Base-by-base conservation (phyloP, 257 asterid species). In the Thymus mandschuricus region DNA sequence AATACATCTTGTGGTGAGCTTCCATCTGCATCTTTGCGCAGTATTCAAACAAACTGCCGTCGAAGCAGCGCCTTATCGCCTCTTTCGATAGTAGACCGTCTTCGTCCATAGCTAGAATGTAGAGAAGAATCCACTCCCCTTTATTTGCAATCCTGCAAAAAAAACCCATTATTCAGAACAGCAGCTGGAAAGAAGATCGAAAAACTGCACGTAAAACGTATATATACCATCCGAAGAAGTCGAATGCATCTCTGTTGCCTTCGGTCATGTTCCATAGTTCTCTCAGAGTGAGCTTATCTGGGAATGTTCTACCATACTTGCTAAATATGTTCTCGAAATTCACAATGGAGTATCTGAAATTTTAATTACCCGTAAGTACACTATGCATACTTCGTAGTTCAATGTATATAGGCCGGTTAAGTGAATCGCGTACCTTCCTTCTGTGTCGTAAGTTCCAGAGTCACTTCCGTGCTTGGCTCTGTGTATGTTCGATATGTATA, bases 211-310 rank as follows among this genome's bases (percentile, higher is more conserved):
- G 29, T 35, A 28, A 9, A 72, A 31, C 34, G 21, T 35, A 38
- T 38, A 44, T 8, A 9, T 31, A 86, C 92, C 92, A 82, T 52
- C 92, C 89, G 12, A 86, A 76, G 27, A 69, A 4, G 71, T 92
- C 96, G 10, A 78, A 92, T 30, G 87, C 78, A 6, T 38, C 61
- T 75, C 90, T 84, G 45, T 83, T 83, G 72, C 80, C 87, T 67
- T 92, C 87, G 0, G 97, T 92, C 98, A 92, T 86, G 68, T 54
- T 64, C 96, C 95, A 92, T 43, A 90, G 4, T 74, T 90, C 98
- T 12, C 78, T 59, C 0, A 81, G 58, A 1, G 89, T 77, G 6
- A 90, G 95, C 88, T 84, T 88, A 70, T 92, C 95, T 0, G 96
- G 95, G 68, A 68, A 76, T 1, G 97, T 84, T 0, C 21, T 58